Conservation (phyloP, 1,139 yeast species). For the Debaryomycetaceae sp. region DNA sequence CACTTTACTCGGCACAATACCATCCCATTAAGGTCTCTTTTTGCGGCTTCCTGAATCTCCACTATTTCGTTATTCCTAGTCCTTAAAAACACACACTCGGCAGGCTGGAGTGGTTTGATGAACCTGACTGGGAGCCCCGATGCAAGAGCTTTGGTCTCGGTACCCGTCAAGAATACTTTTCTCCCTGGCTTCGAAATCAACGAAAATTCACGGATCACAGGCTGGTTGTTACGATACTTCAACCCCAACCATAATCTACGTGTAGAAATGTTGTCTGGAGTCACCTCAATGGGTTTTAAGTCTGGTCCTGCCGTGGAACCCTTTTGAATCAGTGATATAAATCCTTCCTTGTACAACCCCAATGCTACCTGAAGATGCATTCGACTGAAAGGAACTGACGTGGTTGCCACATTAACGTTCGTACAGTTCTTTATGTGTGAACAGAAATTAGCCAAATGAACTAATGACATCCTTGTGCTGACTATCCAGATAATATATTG, state of each 20-base stretch:
- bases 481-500: neutral
- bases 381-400: constrained; percentile 82
- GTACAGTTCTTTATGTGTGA: constrained; percentile 89
- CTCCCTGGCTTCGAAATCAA: constrained; percentile 86
- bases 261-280: constrained; percentile 82
- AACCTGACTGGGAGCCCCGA: constrained; percentile 73
- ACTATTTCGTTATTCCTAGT: constrained; percentile 53
- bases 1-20: constrained; percentile 76
- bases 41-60: constrained; percentile 82
- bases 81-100: constrained; percentile 76
- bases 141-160: constrained; percentile 71
- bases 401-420: constrained; percentile 67
- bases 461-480: constrained; percentile 63
- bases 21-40: constrained; percentile 69
- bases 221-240: constrained; percentile 77
- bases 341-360: constrained; percentile 88
- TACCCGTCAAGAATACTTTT: constrained; percentile 57
- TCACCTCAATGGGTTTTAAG: constrained; percentile 65
- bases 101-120: constrained; percentile 81
- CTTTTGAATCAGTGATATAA: constrained; percentile 75
- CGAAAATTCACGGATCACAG: constrained; percentile 70
- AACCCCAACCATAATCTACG: constrained; percentile 90
- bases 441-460: constrained; percentile 78
- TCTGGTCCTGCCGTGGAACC: constrained; percentile 96
- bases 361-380: constrained; percentile 80